phyloP scores from a whole-genome alignment of 805 yeast species.

The Priceomyces medius region DNA sequence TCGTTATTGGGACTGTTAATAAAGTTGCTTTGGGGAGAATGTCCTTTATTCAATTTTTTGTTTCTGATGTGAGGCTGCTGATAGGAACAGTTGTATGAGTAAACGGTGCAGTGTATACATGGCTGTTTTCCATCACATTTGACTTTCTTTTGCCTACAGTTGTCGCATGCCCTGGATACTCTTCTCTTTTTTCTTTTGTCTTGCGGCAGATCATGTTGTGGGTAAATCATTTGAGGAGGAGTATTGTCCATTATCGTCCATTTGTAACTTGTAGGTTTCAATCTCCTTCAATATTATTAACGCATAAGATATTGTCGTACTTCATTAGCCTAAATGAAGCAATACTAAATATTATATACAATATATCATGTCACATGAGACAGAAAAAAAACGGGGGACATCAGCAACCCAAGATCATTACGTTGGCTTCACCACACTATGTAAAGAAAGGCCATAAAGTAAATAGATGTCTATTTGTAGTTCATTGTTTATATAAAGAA shows the following conservation, averaged over 20 bases:
- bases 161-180: slow-evolving; percentile 74
- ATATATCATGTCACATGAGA: no score
- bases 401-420: no score
- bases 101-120: slow-evolving; percentile 82
- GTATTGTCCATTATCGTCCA: slow-evolving; percentile 1
- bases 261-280: not conserved
- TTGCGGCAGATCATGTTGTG: slow-evolving; percentile 7
- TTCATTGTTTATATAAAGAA: no score
- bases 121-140: slow-evolving; percentile 80
- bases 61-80: slow-evolving; percentile 70
- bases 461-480: no score
- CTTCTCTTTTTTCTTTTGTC: slow-evolving; percentile 50
- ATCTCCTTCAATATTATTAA: not conserved
- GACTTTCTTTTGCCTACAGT: slow-evolving; percentile 72
- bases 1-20: not conserved
- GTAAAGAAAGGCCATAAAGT: no score
- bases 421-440: no score
- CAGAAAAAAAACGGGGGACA: no score
- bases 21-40: not conserved
- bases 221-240: slow-evolving; percentile 5
- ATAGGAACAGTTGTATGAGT: slow-evolving; percentile 80
- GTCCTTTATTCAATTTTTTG: slow-evolving; percentile 22
- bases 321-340: no score
- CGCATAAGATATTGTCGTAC: no score
- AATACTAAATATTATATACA: no score